Percentiles rank a stretch among this genome's conserved stretches.
These are phyloP conservation scores for Thinopyrum elongatum DNA, from an alignment of 176 grass and related monocot genomes.

Conservation along the genomic window DNA sequence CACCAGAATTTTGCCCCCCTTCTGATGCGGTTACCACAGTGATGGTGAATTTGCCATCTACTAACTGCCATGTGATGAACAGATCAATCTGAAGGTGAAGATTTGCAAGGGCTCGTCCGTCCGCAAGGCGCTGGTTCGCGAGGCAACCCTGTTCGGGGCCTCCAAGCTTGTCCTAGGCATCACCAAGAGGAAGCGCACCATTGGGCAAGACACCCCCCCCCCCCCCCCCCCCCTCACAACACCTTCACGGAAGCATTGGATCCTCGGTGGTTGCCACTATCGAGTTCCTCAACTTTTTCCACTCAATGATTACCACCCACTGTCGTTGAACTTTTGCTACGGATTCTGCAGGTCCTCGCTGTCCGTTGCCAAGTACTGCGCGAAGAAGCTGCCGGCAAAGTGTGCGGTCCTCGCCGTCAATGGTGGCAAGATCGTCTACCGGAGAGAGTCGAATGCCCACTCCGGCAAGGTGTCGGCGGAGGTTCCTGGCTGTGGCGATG, in stretches of 20 bases:
- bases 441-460: constrained; percentile 48
- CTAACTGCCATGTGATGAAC: not conserved
- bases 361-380: constrained; percentile 80
- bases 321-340: not conserved
- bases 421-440: constrained; percentile 88
- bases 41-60: too few relatives aligned
- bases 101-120: constrained; percentile 87
- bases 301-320: not conserved
- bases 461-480: constrained; percentile 48
- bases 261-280: constrained; percentile 28
- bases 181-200: constrained; percentile 49
- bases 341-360: constrained; percentile 43
- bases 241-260: not conserved
- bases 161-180: constrained; percentile 77
- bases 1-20: not conserved
- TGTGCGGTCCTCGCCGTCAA: constrained; percentile 73
- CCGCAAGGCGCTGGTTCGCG: constrained; percentile 69
- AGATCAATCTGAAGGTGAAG: constrained; percentile 94
- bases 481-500: constrained; percentile 18
- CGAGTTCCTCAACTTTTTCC: not conserved
- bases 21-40: not conserved
- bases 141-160: constrained; percentile 59
- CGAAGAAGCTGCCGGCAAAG: constrained; percentile 70
- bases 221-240: too few relatives aligned
- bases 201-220: constrained; percentile 48